A percentile compares a stretch with the other conserved stretches of the same genome.
Conservation (phyloP, 2,329 filamentous ascomycete genomes). For the Niveomyces coronatus region DNA sequence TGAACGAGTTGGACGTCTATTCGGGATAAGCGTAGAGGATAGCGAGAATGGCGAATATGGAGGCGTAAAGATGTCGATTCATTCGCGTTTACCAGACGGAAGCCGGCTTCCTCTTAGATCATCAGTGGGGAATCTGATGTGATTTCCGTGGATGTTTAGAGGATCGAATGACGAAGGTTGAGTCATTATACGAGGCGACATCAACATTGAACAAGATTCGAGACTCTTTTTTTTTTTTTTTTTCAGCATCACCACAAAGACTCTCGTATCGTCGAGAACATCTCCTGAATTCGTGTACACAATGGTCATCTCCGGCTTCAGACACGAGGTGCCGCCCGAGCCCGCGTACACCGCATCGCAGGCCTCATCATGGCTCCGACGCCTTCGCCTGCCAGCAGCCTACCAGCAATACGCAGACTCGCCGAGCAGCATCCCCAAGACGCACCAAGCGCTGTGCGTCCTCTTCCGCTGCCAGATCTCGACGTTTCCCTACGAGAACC, state of each 20-base stretch:
- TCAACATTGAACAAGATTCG: background rate
- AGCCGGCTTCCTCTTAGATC: no score
- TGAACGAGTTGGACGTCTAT: no score
- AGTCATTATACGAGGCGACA: background rate
- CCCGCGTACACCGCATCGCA: background rate
- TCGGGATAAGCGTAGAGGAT: no score
- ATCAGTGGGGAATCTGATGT: no score
- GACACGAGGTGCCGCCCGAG: background rate
- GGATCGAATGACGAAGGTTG: background rate
- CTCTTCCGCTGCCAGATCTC: background rate
- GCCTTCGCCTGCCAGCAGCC: background rate
- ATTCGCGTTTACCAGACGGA: no score
- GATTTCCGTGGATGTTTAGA: no score
- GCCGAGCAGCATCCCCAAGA: background rate
- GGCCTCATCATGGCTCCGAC: constrained; percentile 1
- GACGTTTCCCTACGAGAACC: constrained; percentile 45
- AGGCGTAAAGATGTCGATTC: no score
- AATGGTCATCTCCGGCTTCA: background rate
- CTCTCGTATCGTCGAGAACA: no score
- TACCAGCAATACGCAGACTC: background rate
- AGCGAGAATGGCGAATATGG: no score
- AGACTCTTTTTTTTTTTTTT: background rate
- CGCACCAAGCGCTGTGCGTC: background rate
- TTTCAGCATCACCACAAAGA: background rate
- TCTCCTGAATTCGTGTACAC: background rate